Evolutionary conservation across 2,329 filamentous ascomycete genomes (phyloP), one percentile per base, ranked within the genome.

Genomic region (Xylariaceae sp.): DNA sequence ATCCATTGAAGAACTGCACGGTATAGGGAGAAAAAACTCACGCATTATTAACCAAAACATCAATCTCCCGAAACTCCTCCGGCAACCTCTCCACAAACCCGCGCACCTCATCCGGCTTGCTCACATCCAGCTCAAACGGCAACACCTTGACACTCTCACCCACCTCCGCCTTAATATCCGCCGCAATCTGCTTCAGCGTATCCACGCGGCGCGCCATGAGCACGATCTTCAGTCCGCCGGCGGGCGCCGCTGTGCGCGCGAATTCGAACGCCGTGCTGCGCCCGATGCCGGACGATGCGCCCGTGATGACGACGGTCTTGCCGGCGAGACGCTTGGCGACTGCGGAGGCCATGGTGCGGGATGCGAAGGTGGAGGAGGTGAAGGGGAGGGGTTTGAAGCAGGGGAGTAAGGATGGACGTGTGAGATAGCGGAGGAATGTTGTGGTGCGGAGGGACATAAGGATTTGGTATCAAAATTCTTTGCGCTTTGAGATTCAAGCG

Each of bases 1-100:
- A 39, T 13, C 23, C 23, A 23, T 23, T 23, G 23, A 23, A 23
- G 23, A 3, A 23, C 2, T 5, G 1, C 23, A 23, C 3, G 23
- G 5, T 3, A 23, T 23, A 23, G 23, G 5, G 3, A 23, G 23
- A 30, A 30, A 30, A 5, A 5, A 30, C 88, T 73, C 75, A 95
- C 90, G 93, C 93, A 80, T 97, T 97, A 78, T 99, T 99, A 30
- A 99, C 90, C 61, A 99, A 77, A 2, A 97, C 82, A 73, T 97
- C 85, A 65, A 97, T 88, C 30, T 91, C 85, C 73, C 83, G 85
- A 78, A 90, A 97, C 71, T 92, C 92, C 62, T 86, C 84, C 0
- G 93, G 92, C 68, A 97, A 75, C 47, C 79, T 82, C 1, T 75
- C 77, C 10, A 97, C 86, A 70, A 97, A 93, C 47, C 76, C 77